A percentile compares a stretch with the other conserved stretches of the same genome.
Conservation (phyloP, 2,329 filamentous ascomycete genomes). For the Aspergillus intermedius region DNA sequence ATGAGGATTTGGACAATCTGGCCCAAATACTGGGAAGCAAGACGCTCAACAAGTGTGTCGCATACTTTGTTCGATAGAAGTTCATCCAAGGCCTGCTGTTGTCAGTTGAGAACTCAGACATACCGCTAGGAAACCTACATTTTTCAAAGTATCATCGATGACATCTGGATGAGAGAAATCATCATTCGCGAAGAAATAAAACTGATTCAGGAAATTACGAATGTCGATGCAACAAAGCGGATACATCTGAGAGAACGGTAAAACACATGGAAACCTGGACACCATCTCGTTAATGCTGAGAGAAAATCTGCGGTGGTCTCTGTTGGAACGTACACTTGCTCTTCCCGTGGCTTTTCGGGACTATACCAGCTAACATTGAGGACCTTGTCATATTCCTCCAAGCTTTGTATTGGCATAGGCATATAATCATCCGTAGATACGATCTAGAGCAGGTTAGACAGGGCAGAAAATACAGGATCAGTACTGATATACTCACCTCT, state of each 20-base stretch:
- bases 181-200: slow-evolving; percentile 95
- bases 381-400: slow-evolving; percentile 91
- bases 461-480: slow-evolving; percentile 3
- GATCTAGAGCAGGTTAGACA: slow-evolving; percentile 38
- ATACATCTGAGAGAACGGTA: slow-evolving; percentile 99
- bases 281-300: not conserved
- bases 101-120: slow-evolving; percentile 6
- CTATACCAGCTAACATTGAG: slow-evolving; percentile 94
- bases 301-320: not conserved
- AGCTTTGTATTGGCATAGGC: slow-evolving; percentile 92
- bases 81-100: slow-evolving; percentile 72
- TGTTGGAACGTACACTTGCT: slow-evolving; percentile 58
- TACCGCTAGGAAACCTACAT: slow-evolving; percentile 44
- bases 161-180: slow-evolving; percentile 86
- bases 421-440: slow-evolving; percentile 96
- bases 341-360: slow-evolving; percentile 68
- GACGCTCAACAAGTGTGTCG: slow-evolving; percentile 75
- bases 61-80: slow-evolving; percentile 91
- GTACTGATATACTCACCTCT: slow-evolving; percentile 51
- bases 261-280: slow-evolving; percentile 77
- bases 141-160: slow-evolving; percentile 84
- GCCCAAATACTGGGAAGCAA: slow-evolving; percentile 87
- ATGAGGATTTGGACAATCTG: slow-evolving; percentile 98
- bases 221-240: slow-evolving; percentile 97
- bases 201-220: slow-evolving; percentile 93